These are phyloP conservation scores for Xylariaceae sp. DNA, from an alignment of 2,329 filamentous ascomycete species.

Conservation along the genomic window DNA sequence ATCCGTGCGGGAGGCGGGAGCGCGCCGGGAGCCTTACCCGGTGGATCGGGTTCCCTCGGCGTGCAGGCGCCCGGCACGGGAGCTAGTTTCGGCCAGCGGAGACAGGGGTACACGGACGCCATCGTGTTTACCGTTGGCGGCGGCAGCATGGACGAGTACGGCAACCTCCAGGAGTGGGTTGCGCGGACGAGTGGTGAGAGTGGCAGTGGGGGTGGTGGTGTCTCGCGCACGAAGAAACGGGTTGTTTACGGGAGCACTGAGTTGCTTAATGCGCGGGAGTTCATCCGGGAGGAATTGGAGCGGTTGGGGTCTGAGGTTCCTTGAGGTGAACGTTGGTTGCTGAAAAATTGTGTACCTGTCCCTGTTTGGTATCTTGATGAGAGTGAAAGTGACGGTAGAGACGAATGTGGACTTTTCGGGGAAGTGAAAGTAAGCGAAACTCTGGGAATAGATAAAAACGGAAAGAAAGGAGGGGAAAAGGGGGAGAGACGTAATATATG, in stretches of 20 bases:
- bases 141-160: constrained; percentile 98
- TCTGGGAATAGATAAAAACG: too few species aligned
- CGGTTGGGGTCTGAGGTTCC: constrained; percentile 57
- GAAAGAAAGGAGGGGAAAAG: too few species aligned
- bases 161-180: constrained; percentile 95
- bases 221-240: constrained; percentile 67
- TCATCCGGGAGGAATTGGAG: constrained; percentile 61
- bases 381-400: too few species aligned
- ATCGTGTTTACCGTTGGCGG: constrained; percentile 95
- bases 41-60: constrained; percentile 42
- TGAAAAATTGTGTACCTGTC: too few species aligned
- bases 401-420: too few species aligned
- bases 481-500: too few species aligned
- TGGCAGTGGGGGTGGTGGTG: too few species aligned
- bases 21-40: constrained; percentile 42
- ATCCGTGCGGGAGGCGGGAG: constrained; percentile 44
- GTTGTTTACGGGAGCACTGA: constrained; percentile 96
- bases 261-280: constrained; percentile 64
- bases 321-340: too few species aligned
- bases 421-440: too few species aligned
- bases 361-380: too few species aligned
- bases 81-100: constrained; percentile 84
- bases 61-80: constrained; percentile 58
- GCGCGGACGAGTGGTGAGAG: constrained; percentile 65
- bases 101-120: constrained; percentile 85